These are phyloP conservation scores for Candida argentea DNA, from an alignment of 805 yeast species.

Conservation along the genomic window DNA sequence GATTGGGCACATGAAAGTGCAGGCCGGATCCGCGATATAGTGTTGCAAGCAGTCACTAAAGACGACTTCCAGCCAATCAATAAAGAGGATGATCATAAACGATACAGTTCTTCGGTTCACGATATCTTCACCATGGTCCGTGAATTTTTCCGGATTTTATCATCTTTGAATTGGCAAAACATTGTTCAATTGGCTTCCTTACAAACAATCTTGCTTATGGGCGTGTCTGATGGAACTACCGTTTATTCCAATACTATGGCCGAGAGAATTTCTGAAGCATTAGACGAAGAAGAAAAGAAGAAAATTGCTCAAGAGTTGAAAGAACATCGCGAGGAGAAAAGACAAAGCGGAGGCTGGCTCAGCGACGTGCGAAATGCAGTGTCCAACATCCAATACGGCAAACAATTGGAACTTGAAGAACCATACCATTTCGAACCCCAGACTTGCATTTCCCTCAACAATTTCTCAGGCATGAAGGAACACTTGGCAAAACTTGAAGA, in stretches of 20 bases:
- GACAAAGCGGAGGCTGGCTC: conserved; percentile 28
- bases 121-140: conserved; percentile 59
- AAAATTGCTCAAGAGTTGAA: conserved; percentile 5
- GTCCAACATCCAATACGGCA: conserved; percentile 25
- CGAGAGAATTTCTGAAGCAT: conserved; percentile 32
- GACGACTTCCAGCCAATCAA: conserved; percentile 52
- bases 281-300: conserved; percentile 23
- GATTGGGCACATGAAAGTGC: conserved; percentile 37
- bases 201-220: conserved; percentile 49
- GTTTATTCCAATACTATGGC: conserved; percentile 34
- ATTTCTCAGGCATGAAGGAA: conserved; percentile 42
- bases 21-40: conserved; percentile 35
- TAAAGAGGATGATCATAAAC: conserved; percentile 25
- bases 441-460: conserved; percentile 71
- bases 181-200: conserved; percentile 52
- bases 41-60: conserved; percentile 42
- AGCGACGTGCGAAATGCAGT: conserved; percentile 47
- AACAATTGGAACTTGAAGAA: conserved; percentile 23
- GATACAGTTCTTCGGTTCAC: conserved; percentile 50
- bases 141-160: conserved; percentile 47
- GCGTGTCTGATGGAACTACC: conserved; percentile 52
- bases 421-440: conserved; percentile 50
- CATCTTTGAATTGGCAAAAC: conserved; percentile 56
- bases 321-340: conserved; percentile 6
- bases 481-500: conserved; percentile 46